Evolutionary conservation across 1,284 basidiomycete genomes (phyloP).

Genomic region (Omphalotus olearius): DNA sequence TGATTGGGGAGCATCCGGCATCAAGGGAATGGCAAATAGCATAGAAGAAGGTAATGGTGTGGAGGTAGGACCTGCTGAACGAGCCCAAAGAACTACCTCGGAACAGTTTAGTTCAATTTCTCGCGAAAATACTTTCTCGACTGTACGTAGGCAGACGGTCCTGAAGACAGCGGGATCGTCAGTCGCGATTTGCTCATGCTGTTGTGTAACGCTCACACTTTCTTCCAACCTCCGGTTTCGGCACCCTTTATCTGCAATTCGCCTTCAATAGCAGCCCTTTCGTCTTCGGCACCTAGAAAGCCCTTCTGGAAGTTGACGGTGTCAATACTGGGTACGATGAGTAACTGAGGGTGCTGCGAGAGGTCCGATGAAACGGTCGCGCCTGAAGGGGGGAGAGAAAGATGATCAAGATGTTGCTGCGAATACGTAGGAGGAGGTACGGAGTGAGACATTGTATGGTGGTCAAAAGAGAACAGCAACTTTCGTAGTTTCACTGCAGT

Average conservation of each 20-base stretch:
- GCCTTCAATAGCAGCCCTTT: conserved; percentile 75
- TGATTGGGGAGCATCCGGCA: conserved; percentile 71
- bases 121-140: conserved; percentile 54
- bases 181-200: neutral
- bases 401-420: conserved; percentile 31
- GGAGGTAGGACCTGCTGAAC: conserved; percentile 26
- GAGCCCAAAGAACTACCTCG: conserved; percentile 49
- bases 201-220: conserved; percentile 49
- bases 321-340: conserved; percentile 63
- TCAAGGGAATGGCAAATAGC: conserved; percentile 73
- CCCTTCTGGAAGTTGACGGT: conserved; percentile 76
- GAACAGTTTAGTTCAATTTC: conserved; percentile 62
- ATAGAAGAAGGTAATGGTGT: conserved; percentile 53
- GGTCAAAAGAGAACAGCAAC: conserved; percentile 10
- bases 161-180: conserved; percentile 32
- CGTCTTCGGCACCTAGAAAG: conserved; percentile 72
- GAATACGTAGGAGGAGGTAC: conserved; percentile 42
- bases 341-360: conserved; percentile 45
- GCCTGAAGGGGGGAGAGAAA: neutral
- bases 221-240: conserved; percentile 52
- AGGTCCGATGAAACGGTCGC: conserved; percentile 1
- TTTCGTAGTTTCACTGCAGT: neutral
- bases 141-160: conserved; percentile 59
- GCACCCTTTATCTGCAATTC: conserved; percentile 76
- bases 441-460: conserved; percentile 28